These are phyloP conservation scores for Fusarium haematococcum DNA, from an alignment of 2,329 filamentous ascomycete genomes.

Conservation along the genomic window DNA sequence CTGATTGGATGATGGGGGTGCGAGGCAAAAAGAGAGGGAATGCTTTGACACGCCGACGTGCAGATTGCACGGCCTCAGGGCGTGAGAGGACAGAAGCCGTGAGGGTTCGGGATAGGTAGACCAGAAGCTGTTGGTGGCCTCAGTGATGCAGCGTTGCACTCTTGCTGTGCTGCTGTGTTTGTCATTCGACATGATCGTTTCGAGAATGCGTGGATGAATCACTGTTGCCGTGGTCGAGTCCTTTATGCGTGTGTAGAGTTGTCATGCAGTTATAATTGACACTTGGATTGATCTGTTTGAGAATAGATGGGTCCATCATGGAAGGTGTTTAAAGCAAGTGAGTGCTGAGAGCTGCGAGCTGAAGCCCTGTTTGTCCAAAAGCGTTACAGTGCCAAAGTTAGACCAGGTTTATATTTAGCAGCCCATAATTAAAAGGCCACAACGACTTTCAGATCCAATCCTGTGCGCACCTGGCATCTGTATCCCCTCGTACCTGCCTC, in stretches of 20 bases:
- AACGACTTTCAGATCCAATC: neutral
- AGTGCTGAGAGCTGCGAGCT: neutral
- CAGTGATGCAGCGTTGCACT: neutral
- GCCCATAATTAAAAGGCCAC: neutral
- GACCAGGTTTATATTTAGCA: neutral
- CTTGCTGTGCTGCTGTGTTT: neutral
- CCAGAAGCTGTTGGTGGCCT: conserved; percentile 20
- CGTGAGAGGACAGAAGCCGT: conserved; percentile 19
- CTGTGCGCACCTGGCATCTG: neutral
- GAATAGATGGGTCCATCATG: neutral
- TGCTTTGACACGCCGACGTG: conserved; percentile 33
- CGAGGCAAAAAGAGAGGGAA: neutral
- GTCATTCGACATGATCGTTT: neutral
- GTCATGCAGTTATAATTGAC: neutral
- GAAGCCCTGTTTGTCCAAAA: neutral
- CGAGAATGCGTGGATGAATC: neutral
- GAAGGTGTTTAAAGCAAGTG: neutral
- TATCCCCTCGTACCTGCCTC: neutral
- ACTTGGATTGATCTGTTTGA: neutral
- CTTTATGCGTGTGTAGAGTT: neutral
- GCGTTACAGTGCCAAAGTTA: neutral
- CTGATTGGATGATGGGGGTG: conserved; percentile 15
- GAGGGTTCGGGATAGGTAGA: conserved; percentile 7
- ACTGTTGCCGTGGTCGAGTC: neutral
- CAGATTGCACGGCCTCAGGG: conserved; percentile 22